A percentile compares a stretch with the other conserved stretches of the same genome.
Evolutionary conservation across 2,329 filamentous ascomycete genomes (phyloP).

Genomic region (Neonectria hederae): DNA sequence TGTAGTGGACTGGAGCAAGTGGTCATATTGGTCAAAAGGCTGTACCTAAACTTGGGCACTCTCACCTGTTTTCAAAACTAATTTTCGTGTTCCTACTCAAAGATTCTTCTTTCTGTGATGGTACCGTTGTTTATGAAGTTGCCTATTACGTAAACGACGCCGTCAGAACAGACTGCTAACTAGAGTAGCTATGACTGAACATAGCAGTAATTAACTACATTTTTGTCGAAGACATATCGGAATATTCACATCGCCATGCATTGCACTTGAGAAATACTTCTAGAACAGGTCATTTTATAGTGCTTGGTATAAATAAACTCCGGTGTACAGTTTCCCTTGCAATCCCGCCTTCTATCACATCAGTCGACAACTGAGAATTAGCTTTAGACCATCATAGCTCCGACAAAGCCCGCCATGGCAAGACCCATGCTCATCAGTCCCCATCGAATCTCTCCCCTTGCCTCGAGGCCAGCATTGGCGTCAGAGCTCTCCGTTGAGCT

Average conservation of each 20-base stretch:
- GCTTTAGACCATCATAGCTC: constrained; percentile 32
- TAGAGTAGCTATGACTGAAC: neutral
- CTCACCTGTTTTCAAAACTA: neutral
- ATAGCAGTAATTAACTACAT: neutral
- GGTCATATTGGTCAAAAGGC: neutral
- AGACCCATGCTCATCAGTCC: constrained; percentile 36
- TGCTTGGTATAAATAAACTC: neutral
- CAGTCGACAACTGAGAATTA: too few species aligned
- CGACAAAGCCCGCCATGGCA: constrained; percentile 35
- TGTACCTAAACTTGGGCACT: neutral
- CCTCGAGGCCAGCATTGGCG: constrained; percentile 31
- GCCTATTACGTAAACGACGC: neutral
- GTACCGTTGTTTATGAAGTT: neutral
- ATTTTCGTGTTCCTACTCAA: neutral
- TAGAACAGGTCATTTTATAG: neutral
- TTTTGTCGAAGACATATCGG: neutral
- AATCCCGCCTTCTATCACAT: neutral
- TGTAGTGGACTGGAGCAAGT: too few species aligned
- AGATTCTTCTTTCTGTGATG: neutral
- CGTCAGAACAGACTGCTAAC: neutral
- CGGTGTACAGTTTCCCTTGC: neutral
- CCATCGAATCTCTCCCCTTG: constrained; percentile 39
- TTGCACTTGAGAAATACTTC: neutral
- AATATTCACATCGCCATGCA: neutral
- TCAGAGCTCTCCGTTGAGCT: constrained; percentile 25